phyloP scores from a whole-genome alignment of 139 green algal genomes.

The Pleodorina starrii region DNA sequence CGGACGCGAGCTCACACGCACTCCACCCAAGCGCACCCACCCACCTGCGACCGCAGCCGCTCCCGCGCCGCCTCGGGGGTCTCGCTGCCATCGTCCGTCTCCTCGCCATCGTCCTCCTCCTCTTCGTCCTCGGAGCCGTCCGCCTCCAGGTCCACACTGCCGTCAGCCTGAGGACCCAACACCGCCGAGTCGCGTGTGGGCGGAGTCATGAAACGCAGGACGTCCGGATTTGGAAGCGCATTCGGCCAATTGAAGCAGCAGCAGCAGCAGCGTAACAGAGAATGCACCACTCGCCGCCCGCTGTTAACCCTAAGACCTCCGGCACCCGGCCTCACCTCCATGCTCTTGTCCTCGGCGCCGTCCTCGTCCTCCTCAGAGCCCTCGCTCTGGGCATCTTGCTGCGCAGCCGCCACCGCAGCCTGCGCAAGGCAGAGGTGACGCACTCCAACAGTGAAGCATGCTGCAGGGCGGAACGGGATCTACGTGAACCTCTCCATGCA shows the following conservation, averaged over 20 bases:
- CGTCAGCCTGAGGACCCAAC: not conserved
- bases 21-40: not conserved
- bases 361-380: not conserved
- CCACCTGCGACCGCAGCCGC: constrained; percentile 18
- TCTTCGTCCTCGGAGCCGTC: not conserved
- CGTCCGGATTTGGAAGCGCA: not conserved
- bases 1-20: not conserved
- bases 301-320: not conserved
- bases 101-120: constrained; percentile 26
- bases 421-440: not conserved
- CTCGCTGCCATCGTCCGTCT: not conserved
- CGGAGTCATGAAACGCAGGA: not conserved
- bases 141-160: constrained; percentile 6
- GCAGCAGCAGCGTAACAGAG: not conserved
- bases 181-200: not conserved
- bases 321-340: not conserved
- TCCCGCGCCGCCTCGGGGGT: not conserved
- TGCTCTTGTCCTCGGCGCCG: not conserved
- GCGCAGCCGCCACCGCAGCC: not conserved
- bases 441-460: not conserved
- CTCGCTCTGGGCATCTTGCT: not conserved
- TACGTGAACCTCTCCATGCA: not conserved
- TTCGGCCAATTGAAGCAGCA: not conserved
- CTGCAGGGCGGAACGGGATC: not conserved
- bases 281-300: not conserved